Evolutionary conservation across 2,329 filamentous ascomycete species (phyloP).

Genomic region (Aureobasidium uvarum): DNA sequence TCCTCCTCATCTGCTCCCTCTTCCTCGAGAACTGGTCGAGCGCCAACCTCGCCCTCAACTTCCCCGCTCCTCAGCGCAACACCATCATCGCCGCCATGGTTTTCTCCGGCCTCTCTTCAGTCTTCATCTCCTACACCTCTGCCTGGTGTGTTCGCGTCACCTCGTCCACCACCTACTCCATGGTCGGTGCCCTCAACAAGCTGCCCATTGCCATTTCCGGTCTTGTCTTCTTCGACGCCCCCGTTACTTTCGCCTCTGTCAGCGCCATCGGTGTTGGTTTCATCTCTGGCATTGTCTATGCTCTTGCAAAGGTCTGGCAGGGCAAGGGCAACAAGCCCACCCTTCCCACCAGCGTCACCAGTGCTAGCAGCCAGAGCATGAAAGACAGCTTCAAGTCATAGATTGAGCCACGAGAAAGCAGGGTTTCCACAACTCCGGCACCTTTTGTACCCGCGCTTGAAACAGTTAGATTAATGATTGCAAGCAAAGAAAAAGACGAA

Average conservation of each 20-base stretch:
- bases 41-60: slow-evolving; percentile 80
- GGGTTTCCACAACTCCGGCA: neutral
- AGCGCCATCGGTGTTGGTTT: slow-evolving; percentile 91
- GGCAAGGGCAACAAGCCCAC: slow-evolving; percentile 52
- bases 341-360: slow-evolving; percentile 59
- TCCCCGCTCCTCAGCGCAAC: slow-evolving; percentile 77
- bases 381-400: slow-evolving; percentile 76
- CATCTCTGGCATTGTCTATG: slow-evolving; percentile 86
- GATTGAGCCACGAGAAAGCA: slow-evolving; percentile 13
- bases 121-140: slow-evolving; percentile 99
- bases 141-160: slow-evolving; percentile 98
- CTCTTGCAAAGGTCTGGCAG: slow-evolving; percentile 73
- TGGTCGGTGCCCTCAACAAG: slow-evolving; percentile 98
- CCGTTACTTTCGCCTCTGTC: slow-evolving; percentile 87
- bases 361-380: slow-evolving; percentile 87
- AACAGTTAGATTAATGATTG: neutral
- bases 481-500: neutral
- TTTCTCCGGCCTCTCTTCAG: slow-evolving; percentile 86
- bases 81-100: slow-evolving; percentile 83
- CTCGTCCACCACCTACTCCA: slow-evolving; percentile 95
- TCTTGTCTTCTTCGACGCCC: slow-evolving; percentile 91
- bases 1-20: slow-evolving; percentile 78
- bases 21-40: slow-evolving; percentile 89
- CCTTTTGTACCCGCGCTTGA: neutral
- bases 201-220: slow-evolving; percentile 91